Base-by-base conservation (phyloP, 2,329 filamentous ascomycete species). In the Aspergillus sp. region DNA sequence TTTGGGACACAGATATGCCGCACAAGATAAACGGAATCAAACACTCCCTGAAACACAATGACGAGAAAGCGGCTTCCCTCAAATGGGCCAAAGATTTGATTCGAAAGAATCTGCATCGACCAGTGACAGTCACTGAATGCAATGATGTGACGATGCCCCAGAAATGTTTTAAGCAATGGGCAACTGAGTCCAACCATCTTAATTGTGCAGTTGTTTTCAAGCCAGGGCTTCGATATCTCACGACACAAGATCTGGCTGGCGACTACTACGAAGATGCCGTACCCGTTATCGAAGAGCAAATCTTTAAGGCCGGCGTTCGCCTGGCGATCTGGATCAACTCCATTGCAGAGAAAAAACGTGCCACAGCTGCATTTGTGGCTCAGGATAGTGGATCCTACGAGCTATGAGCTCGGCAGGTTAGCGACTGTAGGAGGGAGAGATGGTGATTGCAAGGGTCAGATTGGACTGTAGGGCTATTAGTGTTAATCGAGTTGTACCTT, bases 1-100 rank as follows among this genome's bases (percentile, higher is more conserved):
- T 57, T 23, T 59, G 57, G 57, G 57, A 59, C 36, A 59, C 52
- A 3, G 52, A 57, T 25, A 59, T 59, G 6, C 57, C 55, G 9
- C 52, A 57, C 40, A 57, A 59, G 31, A 49, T 59, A 5, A 51
- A 57, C 34, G 52, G 55, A 21, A 32, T 57, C n/a, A 52, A 55
- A 16, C 32, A 53, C 41, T 46, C 34, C 23, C 38, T 43, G 36
- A 49, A 56, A 45, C 47, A 54, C 41, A 52, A 55, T 20, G 41
- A 53, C 10, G 54, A 55, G 45, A 52, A 56, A 54, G 17, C 43
- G 49, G 41, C 53, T 32, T 31, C 53, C 29, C 21, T 47, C 21
- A 50, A 53, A 42, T 55, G 44, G 47, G 45, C 50, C 31, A 21
- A 53, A 47, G n/a, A 13, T 17, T 19, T 32, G 5, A 17, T 17